Evolutionary conservation across 176 grass and related monocot genomes (phyloP).

Genomic region (Saccharum spontaneum): DNA sequence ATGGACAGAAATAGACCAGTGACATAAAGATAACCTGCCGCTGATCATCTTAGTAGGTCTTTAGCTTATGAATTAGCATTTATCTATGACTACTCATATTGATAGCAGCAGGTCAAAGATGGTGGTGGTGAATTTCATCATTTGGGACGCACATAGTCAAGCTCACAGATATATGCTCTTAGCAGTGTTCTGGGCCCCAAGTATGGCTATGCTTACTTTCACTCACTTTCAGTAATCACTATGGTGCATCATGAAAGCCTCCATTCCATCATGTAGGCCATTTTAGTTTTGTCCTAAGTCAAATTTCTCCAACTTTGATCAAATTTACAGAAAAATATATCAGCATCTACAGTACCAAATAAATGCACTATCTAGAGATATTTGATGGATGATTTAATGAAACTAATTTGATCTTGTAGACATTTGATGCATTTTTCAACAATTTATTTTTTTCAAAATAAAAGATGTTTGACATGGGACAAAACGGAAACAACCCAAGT

Average conservation of each 20-base stretch:
- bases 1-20: background rate
- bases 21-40: background rate
- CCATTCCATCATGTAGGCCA: background rate
- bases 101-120: background rate
- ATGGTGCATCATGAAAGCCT: background rate
- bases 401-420: background rate
- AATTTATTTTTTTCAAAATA: background rate
- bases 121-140: background rate
- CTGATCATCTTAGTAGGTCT: background rate
- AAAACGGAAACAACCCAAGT: background rate
- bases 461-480: background rate
- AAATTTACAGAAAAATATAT: background rate
- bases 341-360: background rate
- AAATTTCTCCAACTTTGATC: background rate
- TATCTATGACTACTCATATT: background rate
- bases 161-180: background rate
- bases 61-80: background rate
- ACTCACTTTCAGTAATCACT: background rate
- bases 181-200: background rate
- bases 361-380: background rate
- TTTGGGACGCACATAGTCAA: background rate
- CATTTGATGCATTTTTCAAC: background rate
- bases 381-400: background rate
- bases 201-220: slow-evolving; percentile 12
- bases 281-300: background rate